These are phyloP conservation scores for Kingdonia uniflora DNA, from an alignment of 164 flowering plant genomes.

Conservation along the genomic window DNA sequence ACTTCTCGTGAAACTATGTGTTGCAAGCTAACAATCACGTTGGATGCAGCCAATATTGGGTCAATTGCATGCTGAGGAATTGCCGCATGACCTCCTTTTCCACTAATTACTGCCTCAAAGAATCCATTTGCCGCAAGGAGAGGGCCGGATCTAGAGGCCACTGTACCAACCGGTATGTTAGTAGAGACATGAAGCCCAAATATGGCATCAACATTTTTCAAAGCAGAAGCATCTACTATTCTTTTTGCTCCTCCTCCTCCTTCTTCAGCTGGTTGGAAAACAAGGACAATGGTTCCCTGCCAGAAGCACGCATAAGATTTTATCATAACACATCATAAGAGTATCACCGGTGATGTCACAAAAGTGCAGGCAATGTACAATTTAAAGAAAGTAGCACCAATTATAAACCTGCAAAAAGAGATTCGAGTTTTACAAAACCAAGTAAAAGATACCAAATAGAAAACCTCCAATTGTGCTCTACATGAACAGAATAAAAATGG, in stretches of 20 bases:
- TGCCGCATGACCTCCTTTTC: constrained; percentile 71
- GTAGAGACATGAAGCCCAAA: constrained; percentile 40
- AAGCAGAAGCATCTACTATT: constrained; percentile 47
- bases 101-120: constrained; percentile 48
- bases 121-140: constrained; percentile 57
- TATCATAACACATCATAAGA: neutral
- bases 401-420: too few species aligned
- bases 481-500: too few species aligned
- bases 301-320: neutral
- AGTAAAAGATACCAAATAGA: too few species aligned
- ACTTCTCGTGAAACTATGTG: constrained; percentile 53
- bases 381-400: too few species aligned
- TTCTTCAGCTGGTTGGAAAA: constrained; percentile 84
- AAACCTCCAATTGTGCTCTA: too few species aligned
- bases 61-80: constrained; percentile 47
- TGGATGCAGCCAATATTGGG: constrained; percentile 55
- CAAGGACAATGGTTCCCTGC: constrained; percentile 60
- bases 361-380: neutral
- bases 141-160: constrained; percentile 40
- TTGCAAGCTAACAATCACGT: constrained; percentile 48
- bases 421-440: too few species aligned
- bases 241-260: constrained; percentile 43
- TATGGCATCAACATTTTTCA: constrained; percentile 51
- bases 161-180: constrained; percentile 26
- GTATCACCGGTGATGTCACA: neutral